A percentile compares a stretch with the other conserved stretches of the same genome.
Evolutionary conservation across 2,329 filamentous ascomycete genomes (phyloP).

Genomic region (Fusarium xyrophilum): DNA sequence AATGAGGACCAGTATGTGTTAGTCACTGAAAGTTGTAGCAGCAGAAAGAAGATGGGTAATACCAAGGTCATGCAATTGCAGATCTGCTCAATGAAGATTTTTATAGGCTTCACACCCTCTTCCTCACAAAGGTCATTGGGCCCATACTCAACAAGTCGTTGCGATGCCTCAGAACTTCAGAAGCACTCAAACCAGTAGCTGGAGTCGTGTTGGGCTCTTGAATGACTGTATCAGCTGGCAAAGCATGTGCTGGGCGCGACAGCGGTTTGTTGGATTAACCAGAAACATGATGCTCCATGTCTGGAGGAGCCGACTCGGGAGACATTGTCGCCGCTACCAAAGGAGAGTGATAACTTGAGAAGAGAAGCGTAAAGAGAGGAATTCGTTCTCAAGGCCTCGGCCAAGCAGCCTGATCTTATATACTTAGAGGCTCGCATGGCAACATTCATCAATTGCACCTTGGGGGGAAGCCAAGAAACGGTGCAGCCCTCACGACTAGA

Average conservation of each 20-base stretch:
- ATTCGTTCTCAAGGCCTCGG: neutral
- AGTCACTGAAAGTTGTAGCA: neutral
- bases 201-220: conserved; percentile 62
- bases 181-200: conserved; percentile 62
- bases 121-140: conserved; percentile 68
- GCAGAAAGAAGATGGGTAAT: neutral
- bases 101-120: conserved; percentile 64
- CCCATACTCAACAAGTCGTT: conserved; percentile 63
- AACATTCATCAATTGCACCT: neutral
- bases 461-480: conserved; percentile 11
- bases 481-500: neutral
- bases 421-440: neutral
- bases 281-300: conserved; percentile 41
- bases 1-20: conserved; percentile 53
- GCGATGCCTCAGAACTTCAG: conserved; percentile 63
- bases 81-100: conserved; percentile 70
- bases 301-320: neutral
- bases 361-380: neutral
- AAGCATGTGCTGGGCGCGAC: conserved; percentile 67
- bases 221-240: conserved; percentile 60
- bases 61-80: conserved; percentile 75
- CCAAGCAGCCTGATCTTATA: neutral
- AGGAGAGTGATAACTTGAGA: neutral
- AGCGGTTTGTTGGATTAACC: conserved; percentile 59
- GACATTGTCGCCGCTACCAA: conserved; percentile 1